These are phyloP conservation scores for Schizosaccharomyces cryophilus DNA, from an alignment of 805 yeast genomes.

Conservation along the genomic window DNA sequence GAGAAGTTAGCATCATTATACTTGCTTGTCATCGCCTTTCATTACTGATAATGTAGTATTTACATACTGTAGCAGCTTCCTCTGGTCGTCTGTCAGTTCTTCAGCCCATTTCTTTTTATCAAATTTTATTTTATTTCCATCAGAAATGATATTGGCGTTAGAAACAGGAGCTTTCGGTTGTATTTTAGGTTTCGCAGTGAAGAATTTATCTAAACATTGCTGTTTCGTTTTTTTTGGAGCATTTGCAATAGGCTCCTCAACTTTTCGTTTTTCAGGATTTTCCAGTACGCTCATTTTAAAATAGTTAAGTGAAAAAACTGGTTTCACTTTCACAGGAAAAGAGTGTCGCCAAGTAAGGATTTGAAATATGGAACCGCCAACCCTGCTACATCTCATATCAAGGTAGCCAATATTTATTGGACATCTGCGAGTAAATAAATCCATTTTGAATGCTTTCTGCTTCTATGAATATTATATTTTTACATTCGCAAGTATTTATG, in stretches of 20 bases:
- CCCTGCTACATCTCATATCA: no score
- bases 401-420: no score
- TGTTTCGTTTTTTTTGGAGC: background rate
- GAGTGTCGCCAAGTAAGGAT: no score
- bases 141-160: background rate
- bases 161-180: background rate
- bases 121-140: slow-evolving; percentile 13
- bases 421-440: no score
- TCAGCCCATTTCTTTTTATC: slow-evolving; percentile 29
- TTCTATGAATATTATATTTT: no score
- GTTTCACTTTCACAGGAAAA: no score
- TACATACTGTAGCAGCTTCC: slow-evolving; percentile 22
- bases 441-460: no score
- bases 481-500: no score
- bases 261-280: background rate
- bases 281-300: background rate
- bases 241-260: background rate
- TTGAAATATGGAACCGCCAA: no score
- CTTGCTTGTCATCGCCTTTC: background rate
- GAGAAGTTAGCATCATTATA: slow-evolving; percentile 4
- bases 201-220: background rate
- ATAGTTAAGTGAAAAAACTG: background rate
- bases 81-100: slow-evolving; percentile 24
- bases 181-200: background rate
- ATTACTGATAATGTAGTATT: background rate